These are phyloP conservation scores for Teunomyces funiuensis DNA, from an alignment of 805 yeast species.

Conservation along the genomic window DNA sequence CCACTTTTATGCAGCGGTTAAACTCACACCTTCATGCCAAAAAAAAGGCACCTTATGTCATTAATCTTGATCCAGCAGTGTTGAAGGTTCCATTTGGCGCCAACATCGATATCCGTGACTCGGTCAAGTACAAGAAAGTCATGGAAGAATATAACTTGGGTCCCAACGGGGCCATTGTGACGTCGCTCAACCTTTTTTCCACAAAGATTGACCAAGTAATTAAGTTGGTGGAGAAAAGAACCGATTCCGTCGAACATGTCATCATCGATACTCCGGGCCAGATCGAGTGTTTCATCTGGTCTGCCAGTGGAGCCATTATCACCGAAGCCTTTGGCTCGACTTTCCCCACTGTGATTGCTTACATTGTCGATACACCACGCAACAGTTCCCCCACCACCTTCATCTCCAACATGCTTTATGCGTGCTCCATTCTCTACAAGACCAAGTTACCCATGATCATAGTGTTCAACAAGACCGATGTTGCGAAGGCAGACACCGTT, in stretches of 20 bases:
- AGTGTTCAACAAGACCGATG: conserved; percentile 95
- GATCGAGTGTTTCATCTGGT: conserved; percentile 97
- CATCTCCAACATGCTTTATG: conserved; percentile 97
- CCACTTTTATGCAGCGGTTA: conserved; percentile 94
- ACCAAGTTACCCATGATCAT: conserved; percentile 95
- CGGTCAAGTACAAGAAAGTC: conserved; percentile 91
- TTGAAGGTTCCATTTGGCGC: conserved; percentile 90
- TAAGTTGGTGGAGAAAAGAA: conserved; percentile 75
- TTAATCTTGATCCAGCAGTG: conserved; percentile 96
- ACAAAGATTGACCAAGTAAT: conserved; percentile 97
- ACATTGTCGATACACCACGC: conserved; percentile 95
- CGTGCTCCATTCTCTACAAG: conserved; percentile 94
- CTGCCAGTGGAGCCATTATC: conserved; percentile 94
- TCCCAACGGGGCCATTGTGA: conserved; percentile 98
- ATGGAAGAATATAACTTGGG: conserved; percentile 95
- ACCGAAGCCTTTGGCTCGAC: conserved; percentile 96
- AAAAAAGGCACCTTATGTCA: conserved; percentile 80
- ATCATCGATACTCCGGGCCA: conserved; percentile 98
- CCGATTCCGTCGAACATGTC: conserved; percentile 58
- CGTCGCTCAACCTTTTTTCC: conserved; percentile 85
- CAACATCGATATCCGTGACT: conserved; percentile 93
- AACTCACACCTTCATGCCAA: conserved; percentile 82
- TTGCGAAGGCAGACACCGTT: conserved; percentile 79
- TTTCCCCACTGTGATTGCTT: conserved; percentile 94
- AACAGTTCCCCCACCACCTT: conserved; percentile 93